Conservation (phyloP, 768 basidiomycete genomes). For the Mycena haematopus region DNA sequence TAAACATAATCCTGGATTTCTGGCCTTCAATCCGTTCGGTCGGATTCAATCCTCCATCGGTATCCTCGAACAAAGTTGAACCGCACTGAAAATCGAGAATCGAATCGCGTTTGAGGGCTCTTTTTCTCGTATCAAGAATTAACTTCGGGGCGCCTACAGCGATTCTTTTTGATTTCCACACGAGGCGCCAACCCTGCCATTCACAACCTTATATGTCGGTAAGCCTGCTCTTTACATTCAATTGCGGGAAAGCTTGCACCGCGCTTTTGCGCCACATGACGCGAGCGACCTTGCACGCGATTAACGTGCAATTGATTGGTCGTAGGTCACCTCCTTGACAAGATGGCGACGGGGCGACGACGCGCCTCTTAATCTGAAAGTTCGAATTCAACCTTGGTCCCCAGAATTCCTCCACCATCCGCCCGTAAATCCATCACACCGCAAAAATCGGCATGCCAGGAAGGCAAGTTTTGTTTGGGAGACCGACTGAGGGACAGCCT, state of each 20-base stretch:
- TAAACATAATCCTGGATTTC: neutral
- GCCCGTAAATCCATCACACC: neutral
- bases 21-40: neutral
- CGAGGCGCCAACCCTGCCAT: constrained; percentile 9
- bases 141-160: neutral
- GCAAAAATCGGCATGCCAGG: too few species aligned
- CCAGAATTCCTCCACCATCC: neutral
- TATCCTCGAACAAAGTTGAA: neutral
- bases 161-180: constrained; percentile 12
- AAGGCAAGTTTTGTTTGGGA: neutral
- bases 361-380: neutral
- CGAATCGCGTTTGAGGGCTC: neutral
- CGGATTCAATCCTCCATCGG: too few species aligned
- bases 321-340: neutral
- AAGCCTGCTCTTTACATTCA: neutral
- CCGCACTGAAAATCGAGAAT: neutral
- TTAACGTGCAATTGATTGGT: neutral
- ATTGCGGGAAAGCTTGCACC: constrained; percentile 9
- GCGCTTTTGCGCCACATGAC: constrained; percentile 18
- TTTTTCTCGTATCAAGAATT: neutral
- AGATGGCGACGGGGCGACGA: neutral
- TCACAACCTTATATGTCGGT: neutral
- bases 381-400: neutral
- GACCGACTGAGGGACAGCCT: neutral
- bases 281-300: constrained; percentile 3